phyloP scores from a whole-genome alignment of 352 stramenopile species.

The Globisporangium iwayamae region DNA sequence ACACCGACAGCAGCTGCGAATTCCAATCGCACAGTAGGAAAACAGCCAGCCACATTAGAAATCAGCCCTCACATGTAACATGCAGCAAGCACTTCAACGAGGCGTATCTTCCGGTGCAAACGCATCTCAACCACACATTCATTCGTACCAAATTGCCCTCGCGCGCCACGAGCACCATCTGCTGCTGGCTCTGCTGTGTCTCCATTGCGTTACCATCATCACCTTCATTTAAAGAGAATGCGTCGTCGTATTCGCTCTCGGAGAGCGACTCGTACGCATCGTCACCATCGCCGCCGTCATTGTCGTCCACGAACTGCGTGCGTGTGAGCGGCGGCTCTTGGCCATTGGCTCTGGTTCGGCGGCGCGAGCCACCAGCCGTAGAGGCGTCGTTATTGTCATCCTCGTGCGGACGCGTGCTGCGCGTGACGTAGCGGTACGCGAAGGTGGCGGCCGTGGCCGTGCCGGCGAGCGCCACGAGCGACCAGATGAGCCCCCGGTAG shows the following conservation, averaged over 20 bases:
- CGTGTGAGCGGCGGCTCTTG: constrained; percentile 1
- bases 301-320: constrained; percentile 15
- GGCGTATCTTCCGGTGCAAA: background rate
- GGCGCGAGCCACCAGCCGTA: constrained; percentile 1
- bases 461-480: constrained; percentile 60
- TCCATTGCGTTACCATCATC: constrained; percentile 21
- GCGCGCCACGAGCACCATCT: constrained; percentile 34
- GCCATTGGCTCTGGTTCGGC: background rate
- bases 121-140: background rate
- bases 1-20: constrained; percentile 58
- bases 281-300: constrained; percentile 18
- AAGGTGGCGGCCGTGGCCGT: constrained; percentile 54
- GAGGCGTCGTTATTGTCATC: constrained; percentile 18
- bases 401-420: constrained; percentile 21
- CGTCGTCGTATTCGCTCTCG: constrained; percentile 37
- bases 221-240: constrained; percentile 21
- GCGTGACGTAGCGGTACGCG: constrained; percentile 63
- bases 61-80: background rate
- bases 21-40: background rate
- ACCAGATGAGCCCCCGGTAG: constrained; percentile 59
- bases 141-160: constrained; percentile 51
- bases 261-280: constrained; percentile 38
- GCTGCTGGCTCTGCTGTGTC: constrained; percentile 32
- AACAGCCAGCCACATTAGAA: background rate
- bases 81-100: background rate